These are phyloP conservation scores for Podospora tetraspora DNA, from an alignment of 495 filamentous ascomycete species.

Conservation along the genomic window DNA sequence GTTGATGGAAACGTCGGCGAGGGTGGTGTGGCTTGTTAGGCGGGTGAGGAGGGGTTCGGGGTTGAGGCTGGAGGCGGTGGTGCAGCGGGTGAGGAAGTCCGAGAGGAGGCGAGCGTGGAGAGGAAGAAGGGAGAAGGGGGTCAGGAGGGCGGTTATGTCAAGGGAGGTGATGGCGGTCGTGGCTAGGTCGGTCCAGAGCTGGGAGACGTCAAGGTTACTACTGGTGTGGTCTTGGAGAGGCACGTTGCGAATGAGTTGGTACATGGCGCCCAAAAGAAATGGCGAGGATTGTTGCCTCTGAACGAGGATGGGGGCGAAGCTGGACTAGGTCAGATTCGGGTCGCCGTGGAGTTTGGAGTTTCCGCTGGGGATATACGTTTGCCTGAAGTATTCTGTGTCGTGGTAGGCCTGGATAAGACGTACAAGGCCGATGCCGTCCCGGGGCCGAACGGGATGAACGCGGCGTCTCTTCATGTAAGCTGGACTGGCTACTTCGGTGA, in stretches of 20 bases:
- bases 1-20: background rate
- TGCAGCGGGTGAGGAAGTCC: background rate
- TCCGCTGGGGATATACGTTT: background rate
- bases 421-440: background rate
- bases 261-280: too few relatives aligned
- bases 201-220: too few relatives aligned
- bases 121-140: too few relatives aligned
- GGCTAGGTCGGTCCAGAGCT: background rate
- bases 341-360: background rate
- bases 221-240: too few relatives aligned
- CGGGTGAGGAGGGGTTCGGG: too few relatives aligned
- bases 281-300: too few relatives aligned
- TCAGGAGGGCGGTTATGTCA: background rate
- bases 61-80: too few relatives aligned
- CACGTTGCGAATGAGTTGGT: too few relatives aligned
- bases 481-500: background rate
- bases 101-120: background rate
- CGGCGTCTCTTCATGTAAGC: background rate
- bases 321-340: background rate
- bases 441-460: background rate
- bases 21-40: background rate
- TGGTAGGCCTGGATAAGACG: background rate
- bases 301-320: background rate
- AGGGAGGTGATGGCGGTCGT: background rate
- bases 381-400: background rate